Evolutionary conservation across 768 basidiomycete genomes (phyloP).

Genomic region (Nidularia sp.): DNA sequence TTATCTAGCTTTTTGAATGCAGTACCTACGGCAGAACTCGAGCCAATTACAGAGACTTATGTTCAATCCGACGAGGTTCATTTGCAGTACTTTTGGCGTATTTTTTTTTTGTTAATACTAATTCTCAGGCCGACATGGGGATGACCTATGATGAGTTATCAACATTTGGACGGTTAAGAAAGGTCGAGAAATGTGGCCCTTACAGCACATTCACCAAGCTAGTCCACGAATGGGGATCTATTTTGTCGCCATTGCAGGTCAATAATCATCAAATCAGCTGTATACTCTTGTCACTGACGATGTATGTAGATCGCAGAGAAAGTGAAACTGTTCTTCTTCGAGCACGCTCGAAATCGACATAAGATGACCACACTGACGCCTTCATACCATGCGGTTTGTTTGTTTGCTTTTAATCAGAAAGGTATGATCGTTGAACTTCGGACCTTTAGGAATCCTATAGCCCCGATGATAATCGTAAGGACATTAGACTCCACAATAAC

Average conservation of each 20-base stretch:
- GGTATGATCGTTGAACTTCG: constrained; percentile 1
- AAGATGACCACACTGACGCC: constrained; percentile 99
- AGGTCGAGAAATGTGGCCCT: constrained; percentile 96
- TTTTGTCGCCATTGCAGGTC: constrained; percentile 81
- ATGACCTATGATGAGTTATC: constrained; percentile 99
- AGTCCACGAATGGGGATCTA: constrained; percentile 87
- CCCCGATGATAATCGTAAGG: constrained; percentile 91
- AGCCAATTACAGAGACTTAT: constrained; percentile 91
- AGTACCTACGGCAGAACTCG: constrained; percentile 92
- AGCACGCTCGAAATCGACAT: constrained; percentile 93
- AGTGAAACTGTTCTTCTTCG: constrained; percentile 96
- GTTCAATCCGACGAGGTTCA: constrained; percentile 92
- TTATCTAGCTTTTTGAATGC: constrained; percentile 79
- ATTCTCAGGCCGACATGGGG: constrained; percentile 88
- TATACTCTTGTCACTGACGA: constrained; percentile 1
- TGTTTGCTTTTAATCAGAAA: background rate
- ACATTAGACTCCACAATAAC: background rate
- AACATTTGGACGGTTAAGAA: constrained; percentile 87
- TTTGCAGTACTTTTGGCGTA: background rate
- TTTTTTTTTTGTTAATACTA: constrained; percentile 1
- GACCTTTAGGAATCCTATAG: constrained; percentile 86
- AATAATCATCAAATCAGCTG: constrained; percentile 4
- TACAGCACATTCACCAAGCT: constrained; percentile 98
- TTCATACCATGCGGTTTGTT: constrained; percentile 84
- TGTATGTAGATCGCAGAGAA: constrained; percentile 87